Conservation (phyloP, 148 eudicot genomes). For the Chenopodium quinoa region DNA sequence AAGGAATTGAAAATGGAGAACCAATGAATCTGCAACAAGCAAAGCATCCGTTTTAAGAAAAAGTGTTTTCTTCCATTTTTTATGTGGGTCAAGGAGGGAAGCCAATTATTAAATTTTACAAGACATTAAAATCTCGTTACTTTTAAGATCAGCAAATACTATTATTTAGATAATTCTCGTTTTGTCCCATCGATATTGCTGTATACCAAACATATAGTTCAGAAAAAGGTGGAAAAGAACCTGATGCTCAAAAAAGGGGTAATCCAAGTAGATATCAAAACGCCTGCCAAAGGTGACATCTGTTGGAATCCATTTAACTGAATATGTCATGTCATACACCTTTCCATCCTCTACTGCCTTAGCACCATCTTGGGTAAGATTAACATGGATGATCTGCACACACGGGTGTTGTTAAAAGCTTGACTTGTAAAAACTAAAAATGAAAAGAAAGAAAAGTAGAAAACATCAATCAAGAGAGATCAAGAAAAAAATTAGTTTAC, state of each 20-base stretch:
- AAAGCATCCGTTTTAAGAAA: not conserved
- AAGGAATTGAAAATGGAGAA: conserved; percentile 88
- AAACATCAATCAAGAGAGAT: not conserved
- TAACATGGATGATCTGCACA: conserved; percentile 89
- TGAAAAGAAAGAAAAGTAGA: not conserved
- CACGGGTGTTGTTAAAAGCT: conserved; percentile 9
- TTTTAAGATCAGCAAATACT: not conserved
- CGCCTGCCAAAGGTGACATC: conserved; percentile 65
- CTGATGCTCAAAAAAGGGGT: conserved; percentile 96
- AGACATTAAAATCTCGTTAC: not conserved
- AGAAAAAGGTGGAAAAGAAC: conserved; percentile 24
- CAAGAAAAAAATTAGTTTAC: conserved; percentile 21
- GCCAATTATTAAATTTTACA: not conserved
- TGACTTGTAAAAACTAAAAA: not conserved
- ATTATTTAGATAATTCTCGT: not conserved
- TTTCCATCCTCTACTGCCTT: conserved; percentile 74
- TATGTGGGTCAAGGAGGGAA: not conserved
- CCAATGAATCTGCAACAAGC: conserved; percentile 80
- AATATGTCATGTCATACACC: conserved; percentile 68
- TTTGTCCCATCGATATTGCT: not conserved
- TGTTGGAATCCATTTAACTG: conserved; percentile 76
- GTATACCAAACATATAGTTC: not conserved
- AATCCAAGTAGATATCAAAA: conserved; percentile 90
- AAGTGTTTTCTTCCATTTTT: not conserved
- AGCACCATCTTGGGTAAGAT: conserved; percentile 79